phyloP scores from a whole-genome alignment of 345 rosid species.

The Populus nigra region DNA sequence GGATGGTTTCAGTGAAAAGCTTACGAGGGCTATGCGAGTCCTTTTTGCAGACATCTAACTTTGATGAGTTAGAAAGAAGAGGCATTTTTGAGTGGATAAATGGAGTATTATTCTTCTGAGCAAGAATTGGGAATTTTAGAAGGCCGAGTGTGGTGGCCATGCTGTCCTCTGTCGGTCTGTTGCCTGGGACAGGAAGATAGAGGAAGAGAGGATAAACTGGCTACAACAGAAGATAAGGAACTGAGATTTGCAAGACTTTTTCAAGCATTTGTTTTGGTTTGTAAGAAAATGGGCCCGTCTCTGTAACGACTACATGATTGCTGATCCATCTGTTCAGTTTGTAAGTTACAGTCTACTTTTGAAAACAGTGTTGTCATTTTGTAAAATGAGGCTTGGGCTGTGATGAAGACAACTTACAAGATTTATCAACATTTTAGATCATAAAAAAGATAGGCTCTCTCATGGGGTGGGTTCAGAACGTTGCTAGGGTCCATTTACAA shows the following conservation, averaged over 20 bases:
- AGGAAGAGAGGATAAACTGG: neutral
- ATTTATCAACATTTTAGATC: no score
- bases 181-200: neutral
- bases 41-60: conserved; percentile 7
- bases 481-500: no score
- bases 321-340: no score
- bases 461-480: no score
- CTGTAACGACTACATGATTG: neutral
- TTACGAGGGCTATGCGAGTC: conserved; percentile 18
- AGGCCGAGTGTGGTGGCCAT: conserved; percentile 76
- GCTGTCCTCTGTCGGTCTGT: conserved; percentile 14
- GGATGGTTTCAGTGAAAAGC: conserved; percentile 25
- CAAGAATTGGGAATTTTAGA: conserved; percentile 38
- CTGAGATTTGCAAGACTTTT: neutral
- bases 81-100: conserved; percentile 13
- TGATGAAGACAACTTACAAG: no score
- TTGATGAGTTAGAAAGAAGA: conserved; percentile 13
- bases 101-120: conserved; percentile 23
- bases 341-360: no score
- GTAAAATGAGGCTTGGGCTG: no score
- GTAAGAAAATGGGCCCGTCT: neutral
- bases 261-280: neutral
- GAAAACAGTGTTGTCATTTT: no score
- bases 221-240: conserved; percentile 9
- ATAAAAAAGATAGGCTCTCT: no score